phyloP scores from a whole-genome alignment of 345 rosid genomes.

The Populus ilicifolia region DNA sequence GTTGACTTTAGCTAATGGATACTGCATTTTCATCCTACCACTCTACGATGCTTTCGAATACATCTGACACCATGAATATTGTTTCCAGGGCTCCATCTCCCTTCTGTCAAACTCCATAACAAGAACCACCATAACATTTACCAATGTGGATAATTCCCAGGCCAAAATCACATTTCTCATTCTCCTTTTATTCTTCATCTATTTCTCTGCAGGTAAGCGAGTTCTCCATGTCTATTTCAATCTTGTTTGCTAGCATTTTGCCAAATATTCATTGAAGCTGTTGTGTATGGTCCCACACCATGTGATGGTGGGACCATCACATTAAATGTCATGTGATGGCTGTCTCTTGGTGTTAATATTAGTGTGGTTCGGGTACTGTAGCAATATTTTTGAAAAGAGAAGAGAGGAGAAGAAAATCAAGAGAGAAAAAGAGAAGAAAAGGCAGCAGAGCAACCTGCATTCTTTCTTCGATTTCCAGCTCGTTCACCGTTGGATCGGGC shows the following conservation, averaged over 20 bases:
- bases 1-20: conserved; percentile 17
- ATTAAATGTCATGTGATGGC: no score
- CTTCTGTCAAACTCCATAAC: not conserved
- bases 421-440: no score
- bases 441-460: no score
- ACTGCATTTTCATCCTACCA: conserved; percentile 11
- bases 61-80: conserved; percentile 21
- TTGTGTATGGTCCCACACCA: no score
- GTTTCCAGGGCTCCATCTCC: not conserved
- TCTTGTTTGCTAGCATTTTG: not conserved
- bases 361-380: no score
- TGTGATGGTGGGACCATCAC: no score
- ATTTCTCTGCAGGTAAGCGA: conserved; percentile 22
- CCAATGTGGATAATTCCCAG: conserved; percentile 9
- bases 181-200: conserved; percentile 1
- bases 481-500: no score
- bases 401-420: no score
- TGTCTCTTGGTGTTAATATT: no score
- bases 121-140: not conserved
- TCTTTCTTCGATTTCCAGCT: no score
- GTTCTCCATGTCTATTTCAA: not conserved
- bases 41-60: conserved; percentile 28
- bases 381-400: no score
- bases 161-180: conserved; percentile 13
- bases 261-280: no score